phyloP scores from a whole-genome alignment of 345 rosid genomes.

The Turnera subulata region DNA sequence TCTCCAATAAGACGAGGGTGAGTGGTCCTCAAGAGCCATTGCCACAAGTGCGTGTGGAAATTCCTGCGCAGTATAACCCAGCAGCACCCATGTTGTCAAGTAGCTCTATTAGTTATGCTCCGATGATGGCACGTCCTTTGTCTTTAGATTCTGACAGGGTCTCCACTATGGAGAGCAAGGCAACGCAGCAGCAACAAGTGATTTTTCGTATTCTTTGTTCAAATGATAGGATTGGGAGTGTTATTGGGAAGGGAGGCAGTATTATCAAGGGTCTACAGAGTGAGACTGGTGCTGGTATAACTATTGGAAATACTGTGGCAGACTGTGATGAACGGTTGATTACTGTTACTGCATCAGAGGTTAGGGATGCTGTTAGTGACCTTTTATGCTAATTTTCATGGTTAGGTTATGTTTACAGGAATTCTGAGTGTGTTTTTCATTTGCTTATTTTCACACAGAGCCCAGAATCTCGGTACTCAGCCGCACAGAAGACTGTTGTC shows the following conservation, averaged over 20 bases:
- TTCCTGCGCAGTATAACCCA: constrained; percentile 35
- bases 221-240: constrained; percentile 68
- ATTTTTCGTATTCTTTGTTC: constrained; percentile 61
- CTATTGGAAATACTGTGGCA: constrained; percentile 51
- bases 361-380: constrained; percentile 21
- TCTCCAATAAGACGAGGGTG: constrained; percentile 23
- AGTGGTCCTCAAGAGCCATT: constrained; percentile 6
- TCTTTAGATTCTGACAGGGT: constrained; percentile 46
- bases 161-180: constrained; percentile 40
- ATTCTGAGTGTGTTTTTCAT: background rate
- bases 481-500: constrained; percentile 73
- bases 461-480: constrained; percentile 59
- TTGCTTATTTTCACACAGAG: constrained; percentile 39
- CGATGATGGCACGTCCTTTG: constrained; percentile 45
- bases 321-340: constrained; percentile 67
- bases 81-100: constrained; percentile 38
- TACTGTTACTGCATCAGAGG: constrained; percentile 77
- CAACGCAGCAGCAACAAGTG: constrained; percentile 26
- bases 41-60: constrained; percentile 17
- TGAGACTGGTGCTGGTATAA: constrained; percentile 73
- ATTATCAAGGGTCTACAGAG: constrained; percentile 51
- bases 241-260: constrained; percentile 82
- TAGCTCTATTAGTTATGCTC: constrained; percentile 56
- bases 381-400: background rate
- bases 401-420: background rate